These are phyloP conservation scores for Kwoniella europaea DNA, from an alignment of 768 basidiomycete species.

Conservation along the genomic window DNA sequence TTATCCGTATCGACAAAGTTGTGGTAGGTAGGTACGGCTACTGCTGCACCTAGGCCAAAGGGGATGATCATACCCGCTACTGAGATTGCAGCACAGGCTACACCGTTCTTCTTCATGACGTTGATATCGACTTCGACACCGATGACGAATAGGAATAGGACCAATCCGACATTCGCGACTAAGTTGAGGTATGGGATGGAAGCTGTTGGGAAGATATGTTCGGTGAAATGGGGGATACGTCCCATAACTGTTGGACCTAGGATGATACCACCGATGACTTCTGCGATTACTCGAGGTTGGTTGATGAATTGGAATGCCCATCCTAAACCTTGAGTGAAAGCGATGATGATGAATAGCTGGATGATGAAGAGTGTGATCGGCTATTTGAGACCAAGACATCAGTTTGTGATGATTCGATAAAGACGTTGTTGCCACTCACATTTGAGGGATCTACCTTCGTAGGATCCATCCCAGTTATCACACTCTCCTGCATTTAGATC, in stretches of 20 bases:
- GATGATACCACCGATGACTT: conserved; percentile 87
- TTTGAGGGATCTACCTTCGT: conserved; percentile 66
- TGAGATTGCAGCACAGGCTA: conserved; percentile 67
- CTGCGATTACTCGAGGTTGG: conserved; percentile 92
- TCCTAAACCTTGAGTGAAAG: conserved; percentile 74
- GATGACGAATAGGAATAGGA: conserved; percentile 71
- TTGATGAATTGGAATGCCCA: conserved; percentile 70
- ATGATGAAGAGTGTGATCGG: conserved; percentile 58
- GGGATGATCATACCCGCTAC: conserved; percentile 74
- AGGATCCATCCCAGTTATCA: conserved; percentile 79
- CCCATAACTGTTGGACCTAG: conserved; percentile 80
- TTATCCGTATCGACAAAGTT: conserved; percentile 64
- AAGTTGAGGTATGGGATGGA: conserved; percentile 72
- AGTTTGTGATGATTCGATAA: background rate
- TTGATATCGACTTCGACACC: conserved; percentile 81
- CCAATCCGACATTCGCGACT: conserved; percentile 71
- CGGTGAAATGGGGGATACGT: conserved; percentile 76
- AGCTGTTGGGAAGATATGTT: conserved; percentile 76
- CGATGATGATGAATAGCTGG: conserved; percentile 74
- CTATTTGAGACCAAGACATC: conserved; percentile 19
- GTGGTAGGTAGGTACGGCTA: conserved; percentile 74
- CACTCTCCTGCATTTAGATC: conserved; percentile 39
- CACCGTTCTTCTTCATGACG: conserved; percentile 69
- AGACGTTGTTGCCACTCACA: conserved; percentile 73
- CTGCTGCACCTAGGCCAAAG: conserved; percentile 77